These are phyloP conservation scores for Synchytrium microbalum DNA, from an alignment of 371 early-diverging fungal species.

Conservation along the genomic window DNA sequence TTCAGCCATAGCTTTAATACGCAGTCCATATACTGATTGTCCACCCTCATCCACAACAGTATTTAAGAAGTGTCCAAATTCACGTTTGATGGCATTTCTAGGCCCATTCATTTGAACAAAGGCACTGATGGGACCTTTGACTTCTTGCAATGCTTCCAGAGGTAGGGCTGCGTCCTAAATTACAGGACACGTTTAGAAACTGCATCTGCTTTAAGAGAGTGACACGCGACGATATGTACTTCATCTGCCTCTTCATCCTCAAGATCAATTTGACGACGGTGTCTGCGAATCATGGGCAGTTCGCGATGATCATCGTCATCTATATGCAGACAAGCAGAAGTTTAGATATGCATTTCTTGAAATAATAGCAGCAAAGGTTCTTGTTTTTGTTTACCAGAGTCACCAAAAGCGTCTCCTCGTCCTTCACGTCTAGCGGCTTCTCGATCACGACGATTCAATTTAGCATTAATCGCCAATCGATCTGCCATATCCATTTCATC, in stretches of 20 bases:
- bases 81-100: conserved; percentile 69
- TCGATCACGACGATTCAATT: conserved; percentile 73
- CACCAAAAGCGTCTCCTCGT: conserved; percentile 71
- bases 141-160: conserved; percentile 45
- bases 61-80: conserved; percentile 82
- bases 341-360: too few species aligned
- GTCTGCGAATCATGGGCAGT: background rate
- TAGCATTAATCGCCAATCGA: conserved; percentile 68
- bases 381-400: too few species aligned
- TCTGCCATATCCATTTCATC: conserved; percentile 58
- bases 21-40: conserved; percentile 84
- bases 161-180: conserved; percentile 30
- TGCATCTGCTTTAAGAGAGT: background rate
- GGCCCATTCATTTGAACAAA: conserved; percentile 73
- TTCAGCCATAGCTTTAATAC: conserved; percentile 85
- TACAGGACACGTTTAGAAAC: background rate
- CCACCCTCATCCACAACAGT: conserved; percentile 77
- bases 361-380: too few species aligned
- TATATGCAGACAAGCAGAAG: background rate
- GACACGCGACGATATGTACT: conserved; percentile 1
- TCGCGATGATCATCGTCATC: background rate
- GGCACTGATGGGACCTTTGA: conserved; percentile 64
- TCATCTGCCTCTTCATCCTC: conserved; percentile 51
- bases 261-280: conserved; percentile 33
- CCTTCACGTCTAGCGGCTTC: conserved; percentile 62